Percentiles rank a stretch among this genome's conserved stretches.
phyloP scores from a whole-genome alignment of 176 grass and related monocot species.

The Ananas comosus region DNA sequence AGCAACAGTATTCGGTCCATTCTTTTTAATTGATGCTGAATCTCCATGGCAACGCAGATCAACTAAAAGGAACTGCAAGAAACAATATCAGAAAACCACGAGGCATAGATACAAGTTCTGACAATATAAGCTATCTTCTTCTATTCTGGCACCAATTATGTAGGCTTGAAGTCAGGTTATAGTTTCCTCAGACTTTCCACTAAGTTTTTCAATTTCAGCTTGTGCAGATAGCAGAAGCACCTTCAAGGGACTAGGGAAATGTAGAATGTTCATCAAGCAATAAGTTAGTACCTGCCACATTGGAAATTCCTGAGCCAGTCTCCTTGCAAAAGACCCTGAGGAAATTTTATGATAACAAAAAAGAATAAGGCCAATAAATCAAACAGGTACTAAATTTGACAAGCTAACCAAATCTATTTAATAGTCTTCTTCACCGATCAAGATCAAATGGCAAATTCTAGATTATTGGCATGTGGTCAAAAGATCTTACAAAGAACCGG shows the following conservation, averaged over 20 bases:
- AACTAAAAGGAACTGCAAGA: conserved; percentile 89
- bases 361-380: not conserved
- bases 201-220: too few relatives aligned
- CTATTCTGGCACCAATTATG: too few relatives aligned
- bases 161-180: too few relatives aligned
- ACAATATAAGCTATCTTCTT: not conserved
- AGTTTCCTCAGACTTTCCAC: too few relatives aligned
- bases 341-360: not conserved
- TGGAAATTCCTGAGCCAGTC: conserved; percentile 93
- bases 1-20: conserved; percentile 70
- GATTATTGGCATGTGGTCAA: too few relatives aligned
- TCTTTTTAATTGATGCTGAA: conserved; percentile 67
- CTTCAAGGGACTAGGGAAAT: not conserved
- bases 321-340: conserved; percentile 79
- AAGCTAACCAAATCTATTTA: too few relatives aligned
- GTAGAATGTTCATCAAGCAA: conserved; percentile 17
- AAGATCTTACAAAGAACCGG: too few relatives aligned
- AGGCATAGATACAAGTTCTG: not conserved
- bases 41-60: conserved; percentile 92
- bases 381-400: not conserved
- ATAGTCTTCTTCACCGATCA: too few relatives aligned
- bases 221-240: not conserved
- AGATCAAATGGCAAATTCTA: too few relatives aligned
- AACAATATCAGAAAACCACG: conserved; percentile 14
- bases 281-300: conserved; percentile 77